Base-by-base conservation (phyloP, 306 rosid species). In the Cajanus cajan region DNA sequence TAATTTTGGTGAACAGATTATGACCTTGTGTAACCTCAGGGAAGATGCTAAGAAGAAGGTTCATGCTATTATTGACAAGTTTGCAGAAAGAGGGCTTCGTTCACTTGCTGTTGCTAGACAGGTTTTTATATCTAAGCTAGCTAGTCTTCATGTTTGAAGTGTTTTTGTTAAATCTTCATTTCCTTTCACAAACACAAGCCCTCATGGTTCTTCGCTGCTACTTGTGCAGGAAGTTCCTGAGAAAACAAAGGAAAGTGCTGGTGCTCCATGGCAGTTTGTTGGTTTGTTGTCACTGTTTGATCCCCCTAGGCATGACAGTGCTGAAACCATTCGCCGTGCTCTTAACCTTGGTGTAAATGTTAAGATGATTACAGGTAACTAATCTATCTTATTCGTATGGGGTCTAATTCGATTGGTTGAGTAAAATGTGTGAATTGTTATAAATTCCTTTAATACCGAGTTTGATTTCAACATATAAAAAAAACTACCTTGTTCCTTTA, bases 261-360 rank as follows among this genome's bases (percentile, higher is more conserved):
- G 98, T n/a, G 78, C 52, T 86, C 94, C 94, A 40, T 95, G 99
- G 99, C 94, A 95, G 44, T 95, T 95, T 61, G 97, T 93, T 58
- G 99, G 98, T 57, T 71, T 95, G 87, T 66, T 95, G 89, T 87
- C 99, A 5, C 89, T 96, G 63, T 96, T 96, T 34, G 99, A 96
- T 63, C 99, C 99, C 48, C 99, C 99, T 6, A 86, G 99, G 73
- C 98, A 95, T 52, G 99, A 95, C 67, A 95, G 99, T 90, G 99
- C 94, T 8, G 99, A 95, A 85, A 95, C 99, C 74, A 95, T 95
- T 58, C 90, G 99, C 9, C 70, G 84, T 80, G 99, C 98, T 84
- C 99, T 93, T 65, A 79, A 93, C 74, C 97, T 95, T 9, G 99
- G 99, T 43, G 99, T 95, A 25, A 95, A 95, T 85, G 99, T 95